Evolutionary conservation across 2,329 filamentous ascomycete genomes (phyloP).

Genomic region (Arthrobotrys iridis): DNA sequence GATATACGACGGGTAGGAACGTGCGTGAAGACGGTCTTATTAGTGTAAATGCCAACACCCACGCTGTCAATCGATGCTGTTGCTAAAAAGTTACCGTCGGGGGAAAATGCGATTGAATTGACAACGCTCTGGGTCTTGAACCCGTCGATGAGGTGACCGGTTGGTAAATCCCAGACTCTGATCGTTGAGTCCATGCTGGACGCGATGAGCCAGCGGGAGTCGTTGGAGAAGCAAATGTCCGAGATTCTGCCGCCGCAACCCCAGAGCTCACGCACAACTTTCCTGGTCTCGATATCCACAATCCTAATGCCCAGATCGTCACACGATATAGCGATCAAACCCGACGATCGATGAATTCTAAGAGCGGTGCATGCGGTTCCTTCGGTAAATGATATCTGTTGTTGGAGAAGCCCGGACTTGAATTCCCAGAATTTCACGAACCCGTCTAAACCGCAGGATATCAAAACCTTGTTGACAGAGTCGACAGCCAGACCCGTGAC

Average conservation of each 20-base stretch:
- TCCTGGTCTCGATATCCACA: conserved; percentile 88
- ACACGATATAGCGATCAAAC: conserved; percentile 87
- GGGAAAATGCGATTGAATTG: conserved; percentile 85
- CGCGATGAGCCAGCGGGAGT: conserved; percentile 92
- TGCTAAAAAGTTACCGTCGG: conserved; percentile 91
- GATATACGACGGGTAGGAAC: conserved; percentile 85
- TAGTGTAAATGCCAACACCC: conserved; percentile 93
- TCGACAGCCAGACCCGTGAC: conserved; percentile 90
- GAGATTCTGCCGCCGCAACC: conserved; percentile 78
- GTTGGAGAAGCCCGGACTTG: conserved; percentile 77
- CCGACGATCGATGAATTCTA: conserved; percentile 82
- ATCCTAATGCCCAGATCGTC: conserved; percentile 88
- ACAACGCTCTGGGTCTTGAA: conserved; percentile 82
- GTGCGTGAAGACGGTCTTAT: conserved; percentile 88
- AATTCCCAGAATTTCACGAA: conserved; percentile 99
- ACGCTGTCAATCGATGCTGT: conserved; percentile 83
- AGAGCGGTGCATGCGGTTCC: conserved; percentile 80
- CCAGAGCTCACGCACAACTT: conserved; percentile 92
- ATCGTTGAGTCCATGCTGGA: conserved; percentile 82
- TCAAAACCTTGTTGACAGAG: conserved; percentile 83
- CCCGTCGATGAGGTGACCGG: conserved; percentile 92
- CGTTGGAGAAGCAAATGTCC: conserved; percentile 87
- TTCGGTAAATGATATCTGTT: conserved; percentile 84
- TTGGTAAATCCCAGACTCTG: conserved; percentile 93
- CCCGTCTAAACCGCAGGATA: conserved; percentile 89